Base-by-base conservation (phyloP, 2,329 filamentous ascomycete species). In the Colletotrichum spaethianum region DNA sequence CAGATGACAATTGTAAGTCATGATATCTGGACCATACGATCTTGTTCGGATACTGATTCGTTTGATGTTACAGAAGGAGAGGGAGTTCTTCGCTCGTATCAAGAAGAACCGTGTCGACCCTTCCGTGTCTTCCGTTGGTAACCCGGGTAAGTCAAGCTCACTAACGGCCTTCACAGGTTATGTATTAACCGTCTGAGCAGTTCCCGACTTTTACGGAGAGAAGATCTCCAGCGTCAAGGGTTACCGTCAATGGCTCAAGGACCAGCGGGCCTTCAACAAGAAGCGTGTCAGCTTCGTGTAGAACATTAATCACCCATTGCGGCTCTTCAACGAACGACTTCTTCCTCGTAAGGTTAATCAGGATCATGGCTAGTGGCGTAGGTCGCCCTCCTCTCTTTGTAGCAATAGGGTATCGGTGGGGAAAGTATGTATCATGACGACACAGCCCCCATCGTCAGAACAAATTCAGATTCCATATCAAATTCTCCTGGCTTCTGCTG, bases 201-300 rank as follows among this genome's bases (percentile, higher is more conserved):
- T 98, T 1, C 95, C 96, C 53, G 96, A 99, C 81, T 99, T 98
- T 84, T 99, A 99, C 79, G 96, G 96, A 78, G 96, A 99, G 86
- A 98, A 98, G 88, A 98, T 99, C 78, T 94, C 93, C 63, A 98
- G 95, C 78, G 94, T 98, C 28, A 88, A 92, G 65, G 95, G 94
- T 57, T 99, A 98, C 82, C 88, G 96, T 78, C 92, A 94, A 82
- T 99, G 96, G 96, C 85, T 99, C 79, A 98, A 98, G 87, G 96
- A 99, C 80, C 96, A 98, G 87, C 89, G 96, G 74, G 96, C 95
- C 12, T 99, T 98, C 85, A 98, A 97, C 86, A 95, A 95, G 87
- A 97, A 97, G 90, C 92, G 91, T 81, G 90, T 86, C 75, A 90
- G 85, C 78, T 91, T 91, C 82, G 83, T 92, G 74, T 92, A 82